A percentile compares a stretch with the other conserved stretches of the same genome.
Evolutionary conservation across 352 stramenopile genomes (phyloP).

Genomic region (Thraustochytrium sp.): DNA sequence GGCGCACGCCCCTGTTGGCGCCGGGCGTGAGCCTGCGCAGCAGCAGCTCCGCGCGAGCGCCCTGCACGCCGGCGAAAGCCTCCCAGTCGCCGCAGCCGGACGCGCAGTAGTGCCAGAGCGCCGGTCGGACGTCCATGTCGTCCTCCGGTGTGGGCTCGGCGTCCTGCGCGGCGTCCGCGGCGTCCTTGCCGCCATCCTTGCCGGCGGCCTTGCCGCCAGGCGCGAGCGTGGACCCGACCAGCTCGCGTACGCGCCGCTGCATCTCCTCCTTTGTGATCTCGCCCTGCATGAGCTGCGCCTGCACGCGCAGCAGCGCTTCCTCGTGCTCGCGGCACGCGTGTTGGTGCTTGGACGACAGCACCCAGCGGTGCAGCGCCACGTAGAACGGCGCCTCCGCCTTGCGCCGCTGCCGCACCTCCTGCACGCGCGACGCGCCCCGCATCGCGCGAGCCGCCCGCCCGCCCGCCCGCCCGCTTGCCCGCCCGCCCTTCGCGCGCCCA

Average conservation of each 20-base stretch:
- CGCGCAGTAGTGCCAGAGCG: slow-evolving; percentile 6
- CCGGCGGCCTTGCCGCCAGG: neutral
- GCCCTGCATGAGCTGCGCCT: neutral
- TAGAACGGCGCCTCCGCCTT: slow-evolving; percentile 40
- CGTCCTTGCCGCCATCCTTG: neutral
- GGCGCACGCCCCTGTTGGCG: neutral
- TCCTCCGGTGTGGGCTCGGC: neutral
- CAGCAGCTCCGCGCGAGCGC: neutral
- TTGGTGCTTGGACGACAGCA: neutral
- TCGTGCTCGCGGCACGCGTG: slow-evolving; percentile 13
- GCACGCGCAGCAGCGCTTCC: slow-evolving; percentile 9
- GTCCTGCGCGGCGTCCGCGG: neutral
- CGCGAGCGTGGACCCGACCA: neutral
- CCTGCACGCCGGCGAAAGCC: neutral
- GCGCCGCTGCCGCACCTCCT: slow-evolving; percentile 7
- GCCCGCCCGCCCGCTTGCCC: too few relatives aligned
- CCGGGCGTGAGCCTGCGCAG: neutral
- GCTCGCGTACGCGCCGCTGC: neutral
- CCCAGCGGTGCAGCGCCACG: neutral
- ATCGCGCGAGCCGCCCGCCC: too few relatives aligned
- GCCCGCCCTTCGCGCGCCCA: too few relatives aligned
- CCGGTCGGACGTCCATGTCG: neutral
- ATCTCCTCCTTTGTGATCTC: slow-evolving; percentile 25
- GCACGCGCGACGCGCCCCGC: neutral
- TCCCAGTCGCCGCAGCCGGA: neutral